Evolutionary conservation across 2,329 filamentous ascomycete species (phyloP), one percentile per base, ranked within the genome.

Genomic region (Colletotrichum neosansevieriae): DNA sequence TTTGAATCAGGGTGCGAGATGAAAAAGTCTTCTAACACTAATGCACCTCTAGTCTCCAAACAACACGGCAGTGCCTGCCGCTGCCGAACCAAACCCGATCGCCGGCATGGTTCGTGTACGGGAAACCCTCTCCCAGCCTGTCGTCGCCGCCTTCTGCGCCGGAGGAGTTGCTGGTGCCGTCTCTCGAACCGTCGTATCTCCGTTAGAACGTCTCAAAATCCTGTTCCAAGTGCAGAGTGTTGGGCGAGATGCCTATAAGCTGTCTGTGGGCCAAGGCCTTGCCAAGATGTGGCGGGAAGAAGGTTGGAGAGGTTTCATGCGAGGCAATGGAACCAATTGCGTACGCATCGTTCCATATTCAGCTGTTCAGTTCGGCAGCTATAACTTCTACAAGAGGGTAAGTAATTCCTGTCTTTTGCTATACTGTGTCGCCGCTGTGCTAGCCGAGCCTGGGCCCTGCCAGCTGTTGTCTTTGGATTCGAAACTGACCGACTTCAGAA

Each of bases 341-440:
- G 93, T 99, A 75, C 93, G 96, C 70, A 99, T 99, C 73, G 94
- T 99, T 59, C 96, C 96, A 4, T 99, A 99, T 80, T 98, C 95
- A 57, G 96, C 96, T 11, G 96, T 98, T 45, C 96, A 99, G 77
- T 99, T 99, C 80, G 95, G 95, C 73, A 97, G 94, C 77, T 99
- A 98, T 84, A 98, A 97, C 78, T 89, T 98, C 73, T 99, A 99
- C 82, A 98, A 97, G 81, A 88, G 90, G 82, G 94, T 97, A 83
- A 64, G 70, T 71, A 29, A 51, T 54, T 56, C 10, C 38, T 24
- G 13, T 29, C 29, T 51, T 12, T 21, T 45, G 12, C 19, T 34
- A 2, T 56, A 11, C 29, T n/a, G 12, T 56, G 40, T 29, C 34
- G n/a, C 40, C 6, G 10, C 32, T 44, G 56, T 49, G 24, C 44